Conservation (phyloP, 2,329 filamentous ascomycete species). For the Trichoderma sp. region DNA sequence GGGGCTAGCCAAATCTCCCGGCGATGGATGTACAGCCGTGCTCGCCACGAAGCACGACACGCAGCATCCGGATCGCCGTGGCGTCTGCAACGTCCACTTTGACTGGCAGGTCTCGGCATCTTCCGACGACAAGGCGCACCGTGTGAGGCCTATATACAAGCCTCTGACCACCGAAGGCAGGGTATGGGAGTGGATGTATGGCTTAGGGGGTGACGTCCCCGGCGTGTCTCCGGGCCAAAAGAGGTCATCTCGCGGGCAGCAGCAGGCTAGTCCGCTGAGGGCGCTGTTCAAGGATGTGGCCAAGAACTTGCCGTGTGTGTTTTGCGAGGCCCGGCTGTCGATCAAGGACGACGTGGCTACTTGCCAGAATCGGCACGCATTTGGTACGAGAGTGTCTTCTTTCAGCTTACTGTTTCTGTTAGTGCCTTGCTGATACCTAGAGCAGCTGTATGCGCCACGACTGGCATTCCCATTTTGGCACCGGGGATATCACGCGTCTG, state of each 20-base stretch:
- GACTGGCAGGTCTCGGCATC: conserved; percentile 36
- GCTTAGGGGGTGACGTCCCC: conserved; percentile 50
- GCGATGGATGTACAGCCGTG: conserved; percentile 54
- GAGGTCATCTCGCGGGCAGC: conserved; percentile 24
- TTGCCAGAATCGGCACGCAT: conserved; percentile 46
- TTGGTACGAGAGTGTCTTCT: conserved; percentile 40
- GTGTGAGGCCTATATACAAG: conserved; percentile 17
- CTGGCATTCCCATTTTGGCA: conserved; percentile 56
- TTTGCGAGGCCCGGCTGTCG: conserved; percentile 47
- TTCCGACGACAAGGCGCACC: conserved; percentile 11
- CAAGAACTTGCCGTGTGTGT: conserved; percentile 48
- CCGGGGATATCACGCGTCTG: conserved; percentile 58
- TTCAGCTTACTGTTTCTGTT: background rate
- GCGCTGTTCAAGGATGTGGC: conserved; percentile 45
- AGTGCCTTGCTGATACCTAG: conserved; percentile 11
- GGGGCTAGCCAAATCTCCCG: conserved; percentile 56
- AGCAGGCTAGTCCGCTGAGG: conserved; percentile 37
- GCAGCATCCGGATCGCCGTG: conserved; percentile 50
- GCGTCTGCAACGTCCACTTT: conserved; percentile 44
- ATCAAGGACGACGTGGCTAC: conserved; percentile 41
- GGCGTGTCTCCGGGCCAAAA: conserved; percentile 43
- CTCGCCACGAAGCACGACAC: conserved; percentile 54
- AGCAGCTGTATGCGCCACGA: conserved; percentile 56
- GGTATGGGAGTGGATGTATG: conserved; percentile 63
- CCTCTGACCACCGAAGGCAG: conserved; percentile 56